Base-by-base conservation (phyloP, 192 early-diverging fungal genomes). In the Linnemannia schmuckeri region DNA sequence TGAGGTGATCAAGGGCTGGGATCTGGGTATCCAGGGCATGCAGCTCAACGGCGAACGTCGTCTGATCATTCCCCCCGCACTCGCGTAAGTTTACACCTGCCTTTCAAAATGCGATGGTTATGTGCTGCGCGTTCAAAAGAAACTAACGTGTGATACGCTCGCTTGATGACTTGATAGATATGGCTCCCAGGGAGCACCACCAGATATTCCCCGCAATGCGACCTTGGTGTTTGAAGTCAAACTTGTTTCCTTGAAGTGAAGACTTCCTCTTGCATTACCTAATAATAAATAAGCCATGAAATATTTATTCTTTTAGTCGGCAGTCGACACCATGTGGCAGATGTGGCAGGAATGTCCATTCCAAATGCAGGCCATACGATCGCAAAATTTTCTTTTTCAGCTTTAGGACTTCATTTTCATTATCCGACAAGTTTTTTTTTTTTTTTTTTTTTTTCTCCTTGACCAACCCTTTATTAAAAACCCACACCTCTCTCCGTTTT, bases 1-100 rank as follows among this genome's bases (percentile, higher is more conserved):
- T 61, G 95, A 98, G 89, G 97, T 97, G 57, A 97, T 98, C 90
- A 94, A 95, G 87, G 97, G 97, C 37, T 97, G 96, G 97, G 97
- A 98, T 88, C 57, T 93, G 10, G 97, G 97, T 74, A 89, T 96
- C 42, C 79, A 89, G 24, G 97, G 97, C 61, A 98, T 98, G 97
- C 93, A 94, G 85, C 91, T 95, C 74, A 96, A 96, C 74, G 96
- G 96, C 44, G 93, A 94, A 78, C 94, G 97, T 52, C 94, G 95
- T 71, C 88, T 98, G 54, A 96, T 94, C 41, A 98, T 98, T 80
- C 97, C 97, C 27, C 90, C 96, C 44, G 82, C 90, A 76, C 85
- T 95, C 72, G 91, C 91, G 57, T 94, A 91, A 75, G 92, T 46
- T 10, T 46, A 46, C 44, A 46, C 12, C 44, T 46, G 44, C 44